Percentiles rank a stretch among this genome's conserved stretches.
Evolutionary conservation across 345 rosid genomes (phyloP).

Genomic region (Eucalyptus paniculata): DNA sequence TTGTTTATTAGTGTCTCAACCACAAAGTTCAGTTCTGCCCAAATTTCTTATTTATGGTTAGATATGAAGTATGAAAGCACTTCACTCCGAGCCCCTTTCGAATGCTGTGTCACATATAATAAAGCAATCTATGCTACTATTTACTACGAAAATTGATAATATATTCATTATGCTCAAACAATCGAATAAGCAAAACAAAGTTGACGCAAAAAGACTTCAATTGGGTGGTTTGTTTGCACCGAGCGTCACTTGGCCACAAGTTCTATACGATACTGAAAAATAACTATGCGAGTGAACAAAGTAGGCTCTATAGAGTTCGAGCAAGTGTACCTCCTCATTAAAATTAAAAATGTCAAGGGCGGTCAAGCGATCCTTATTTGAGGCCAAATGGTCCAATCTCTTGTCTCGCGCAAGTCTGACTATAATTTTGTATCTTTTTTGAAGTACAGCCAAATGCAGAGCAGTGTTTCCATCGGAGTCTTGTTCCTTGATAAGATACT

Average conservation of each 20-base stretch:
- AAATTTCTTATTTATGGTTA: not conserved
- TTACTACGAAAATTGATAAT: not conserved
- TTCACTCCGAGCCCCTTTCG: not conserved
- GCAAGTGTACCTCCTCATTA: not conserved
- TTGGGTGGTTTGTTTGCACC: not conserved
- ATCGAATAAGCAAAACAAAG: not conserved
- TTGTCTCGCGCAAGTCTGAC: not conserved
- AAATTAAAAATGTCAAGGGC: not conserved
- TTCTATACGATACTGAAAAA: not conserved
- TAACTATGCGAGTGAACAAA: not conserved
- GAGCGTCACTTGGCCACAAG: not conserved
- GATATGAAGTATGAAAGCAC: not conserved
- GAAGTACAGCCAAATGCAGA: not conserved
- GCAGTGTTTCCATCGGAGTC: not conserved
- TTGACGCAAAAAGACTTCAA: not conserved
- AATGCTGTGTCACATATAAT: not conserved
- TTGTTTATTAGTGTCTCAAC: too few species aligned
- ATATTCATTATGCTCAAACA: not conserved
- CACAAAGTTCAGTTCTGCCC: not conserved
- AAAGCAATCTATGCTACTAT: not conserved
- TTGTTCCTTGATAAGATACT: not conserved
- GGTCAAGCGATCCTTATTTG: not conserved
- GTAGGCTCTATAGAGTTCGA: not conserved
- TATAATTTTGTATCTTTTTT: not conserved
- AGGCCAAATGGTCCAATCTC: not conserved